Conservation (phyloP, 2,329 filamentous ascomycete species). For the Curvularia sp. region DNA sequence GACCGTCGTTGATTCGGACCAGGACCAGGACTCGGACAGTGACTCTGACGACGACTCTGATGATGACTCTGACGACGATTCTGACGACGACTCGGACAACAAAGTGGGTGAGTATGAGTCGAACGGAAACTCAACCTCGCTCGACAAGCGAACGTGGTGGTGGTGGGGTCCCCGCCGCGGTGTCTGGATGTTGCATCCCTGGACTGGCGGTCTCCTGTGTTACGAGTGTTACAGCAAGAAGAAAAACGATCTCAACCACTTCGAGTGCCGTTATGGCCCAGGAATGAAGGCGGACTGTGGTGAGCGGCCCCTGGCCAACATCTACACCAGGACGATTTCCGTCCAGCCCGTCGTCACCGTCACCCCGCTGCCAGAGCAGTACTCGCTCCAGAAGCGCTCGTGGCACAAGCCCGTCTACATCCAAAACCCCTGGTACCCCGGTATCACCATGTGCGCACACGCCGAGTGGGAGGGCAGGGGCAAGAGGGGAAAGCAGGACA, state of each 20-base stretch:
- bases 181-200: constrained; percentile 42
- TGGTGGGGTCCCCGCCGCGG: constrained; percentile 14
- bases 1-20: background rate
- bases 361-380: background rate
- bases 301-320: constrained; percentile 5
- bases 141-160: constrained; percentile 11
- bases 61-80: background rate
- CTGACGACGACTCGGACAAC: background rate
- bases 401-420: constrained; percentile 30
- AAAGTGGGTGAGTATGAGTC: background rate
- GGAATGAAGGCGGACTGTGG: constrained; percentile 14
- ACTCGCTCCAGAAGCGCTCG: constrained; percentile 22
- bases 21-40: background rate
- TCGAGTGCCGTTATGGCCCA: constrained; percentile 28
- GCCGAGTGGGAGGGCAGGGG: constrained; percentile 37
- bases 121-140: background rate
- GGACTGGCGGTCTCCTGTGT: constrained; percentile 28
- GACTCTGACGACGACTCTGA: background rate
- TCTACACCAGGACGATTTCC: constrained; percentile 3
- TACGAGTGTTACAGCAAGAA: constrained; percentile 36
- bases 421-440: constrained; percentile 21
- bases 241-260: constrained; percentile 13
- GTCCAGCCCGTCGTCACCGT: constrained; percentile 8
- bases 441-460: constrained; percentile 20
- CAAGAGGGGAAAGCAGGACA: constrained; percentile 12